These are phyloP conservation scores for Trichophyton verrucosum DNA, from an alignment of 2,329 filamentous ascomycete species.

Conservation along the genomic window DNA sequence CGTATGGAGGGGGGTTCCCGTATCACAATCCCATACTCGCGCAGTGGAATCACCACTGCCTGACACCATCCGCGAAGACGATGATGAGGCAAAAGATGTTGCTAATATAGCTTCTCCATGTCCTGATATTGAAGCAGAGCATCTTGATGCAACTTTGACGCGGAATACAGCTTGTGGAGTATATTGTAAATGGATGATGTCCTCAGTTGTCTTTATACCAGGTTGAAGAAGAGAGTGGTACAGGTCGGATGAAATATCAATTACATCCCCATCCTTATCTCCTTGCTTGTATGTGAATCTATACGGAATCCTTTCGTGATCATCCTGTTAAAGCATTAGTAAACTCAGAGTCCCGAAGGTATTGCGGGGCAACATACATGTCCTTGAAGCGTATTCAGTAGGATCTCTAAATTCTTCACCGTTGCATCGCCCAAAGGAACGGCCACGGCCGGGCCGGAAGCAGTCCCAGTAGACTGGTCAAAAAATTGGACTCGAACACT, in stretches of 20 bases:
- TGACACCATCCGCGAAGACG: constrained; percentile 66
- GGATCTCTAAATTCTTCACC: constrained; percentile 76
- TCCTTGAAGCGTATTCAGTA: constrained; percentile 73
- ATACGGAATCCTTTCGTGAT: constrained; percentile 52
- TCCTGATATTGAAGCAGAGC: constrained; percentile 75
- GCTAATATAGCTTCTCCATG: constrained; percentile 85
- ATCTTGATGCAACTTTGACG: constrained; percentile 81
- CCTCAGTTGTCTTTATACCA: constrained; percentile 46
- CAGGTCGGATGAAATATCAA: constrained; percentile 36
- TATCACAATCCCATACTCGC: constrained; percentile 88
- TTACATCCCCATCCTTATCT: constrained; percentile 23
- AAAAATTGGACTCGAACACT: constrained; percentile 78
- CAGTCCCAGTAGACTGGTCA: constrained; percentile 59
- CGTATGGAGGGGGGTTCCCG: constrained; percentile 57
- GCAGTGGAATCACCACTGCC: constrained; percentile 87
- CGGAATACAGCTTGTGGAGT: constrained; percentile 85
- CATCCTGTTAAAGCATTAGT: constrained; percentile 26
- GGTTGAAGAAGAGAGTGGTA: constrained; percentile 42
- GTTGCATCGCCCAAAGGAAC: constrained; percentile 74
- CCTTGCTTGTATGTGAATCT: constrained; percentile 48
- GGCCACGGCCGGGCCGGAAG: constrained; percentile 57
- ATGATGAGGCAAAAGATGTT: constrained; percentile 70
- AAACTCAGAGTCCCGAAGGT: neutral
- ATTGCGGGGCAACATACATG: constrained; percentile 40
- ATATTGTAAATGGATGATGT: constrained; percentile 50